Percentiles rank a stretch among this genome's conserved stretches.
Conservation (phyloP, 192 early-diverging fungal genomes). For the Entophlyctis helioformis region DNA sequence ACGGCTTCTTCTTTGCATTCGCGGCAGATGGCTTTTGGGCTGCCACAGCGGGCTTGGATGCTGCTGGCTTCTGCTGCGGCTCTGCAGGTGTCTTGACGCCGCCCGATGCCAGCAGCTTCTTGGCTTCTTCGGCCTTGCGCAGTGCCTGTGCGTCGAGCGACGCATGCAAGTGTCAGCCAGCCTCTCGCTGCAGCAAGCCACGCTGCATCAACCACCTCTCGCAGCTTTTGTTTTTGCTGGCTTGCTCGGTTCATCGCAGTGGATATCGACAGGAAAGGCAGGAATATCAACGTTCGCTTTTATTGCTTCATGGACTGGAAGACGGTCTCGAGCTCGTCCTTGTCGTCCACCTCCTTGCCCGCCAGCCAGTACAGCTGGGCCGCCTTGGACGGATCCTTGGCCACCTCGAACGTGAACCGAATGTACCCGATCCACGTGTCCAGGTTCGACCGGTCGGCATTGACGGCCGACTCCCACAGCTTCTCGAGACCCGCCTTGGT, state of each 20-base stretch:
- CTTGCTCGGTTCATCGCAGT: not conserved
- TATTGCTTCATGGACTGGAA: slow-evolving; percentile 23
- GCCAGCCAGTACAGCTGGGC: slow-evolving; percentile 48
- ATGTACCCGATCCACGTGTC: slow-evolving; percentile 26
- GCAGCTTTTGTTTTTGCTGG: not conserved
- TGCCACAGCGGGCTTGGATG: no score
- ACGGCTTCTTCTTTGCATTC: no score
- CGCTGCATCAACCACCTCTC: not conserved
- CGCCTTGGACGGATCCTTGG: slow-evolving; percentile 31
- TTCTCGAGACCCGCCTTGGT: not conserved
- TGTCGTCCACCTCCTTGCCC: slow-evolving; percentile 36
- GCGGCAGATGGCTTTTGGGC: no score
- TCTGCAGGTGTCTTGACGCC: no score
- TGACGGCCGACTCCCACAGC: not conserved
- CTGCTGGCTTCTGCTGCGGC: no score
- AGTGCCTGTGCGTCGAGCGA: not conserved
- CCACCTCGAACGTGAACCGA: slow-evolving; percentile 24
- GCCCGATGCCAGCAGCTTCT: no score
- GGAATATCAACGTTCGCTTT: no score
- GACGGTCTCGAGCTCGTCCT: slow-evolving; percentile 31
- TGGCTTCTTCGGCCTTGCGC: no score
- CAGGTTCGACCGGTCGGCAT: not conserved
- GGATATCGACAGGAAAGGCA: no score
- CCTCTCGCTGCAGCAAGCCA: not conserved
- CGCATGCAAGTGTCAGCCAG: not conserved